A percentile compares a stretch with the other conserved stretches of the same genome.
These are phyloP conservation scores for Botrytis cinerea DNA, from an alignment of 2,329 filamentous ascomycete genomes.

Conservation along the genomic window DNA sequence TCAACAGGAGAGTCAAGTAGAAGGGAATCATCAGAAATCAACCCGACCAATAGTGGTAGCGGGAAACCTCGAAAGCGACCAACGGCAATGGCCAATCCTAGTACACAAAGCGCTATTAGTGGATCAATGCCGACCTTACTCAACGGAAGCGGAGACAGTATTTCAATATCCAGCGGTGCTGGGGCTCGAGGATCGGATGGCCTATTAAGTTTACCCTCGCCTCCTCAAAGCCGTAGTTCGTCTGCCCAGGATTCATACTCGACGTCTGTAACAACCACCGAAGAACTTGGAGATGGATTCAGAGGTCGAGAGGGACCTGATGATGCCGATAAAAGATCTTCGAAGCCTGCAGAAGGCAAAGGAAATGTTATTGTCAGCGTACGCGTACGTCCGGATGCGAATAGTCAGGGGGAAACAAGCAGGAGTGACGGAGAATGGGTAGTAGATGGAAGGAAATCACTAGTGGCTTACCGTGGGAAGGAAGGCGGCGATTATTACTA, in stretches of 20 bases:
- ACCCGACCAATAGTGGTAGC: conserved; percentile 26
- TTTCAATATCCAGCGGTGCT: conserved; percentile 64
- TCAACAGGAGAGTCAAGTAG: conserved; percentile 33
- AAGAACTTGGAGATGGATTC: conserved; percentile 67
- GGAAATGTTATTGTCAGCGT: conserved; percentile 97
- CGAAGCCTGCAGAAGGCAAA: conserved; percentile 68
- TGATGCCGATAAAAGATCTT: conserved; percentile 45
- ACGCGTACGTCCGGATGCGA: conserved; percentile 81
- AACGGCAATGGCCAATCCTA: conserved; percentile 41
- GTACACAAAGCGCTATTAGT: conserved; percentile 41
- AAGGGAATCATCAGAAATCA: conserved; percentile 36
- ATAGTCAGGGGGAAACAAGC: conserved; percentile 57
- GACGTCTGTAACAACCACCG: conserved; percentile 84
- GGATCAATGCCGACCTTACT: conserved; percentile 68
- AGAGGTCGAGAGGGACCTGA: conserved; percentile 38
- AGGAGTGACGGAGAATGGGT: conserved; percentile 83
- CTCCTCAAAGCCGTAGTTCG: conserved; percentile 85
- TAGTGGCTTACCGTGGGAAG: conserved; percentile 81
- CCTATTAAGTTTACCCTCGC: conserved; percentile 75
- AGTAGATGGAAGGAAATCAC: conserved; percentile 79
- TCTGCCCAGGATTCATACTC: conserved; percentile 92
- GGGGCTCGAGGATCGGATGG: conserved; percentile 71
- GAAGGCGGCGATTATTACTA: conserved; percentile 93
- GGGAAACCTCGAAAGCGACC: conserved; percentile 36
- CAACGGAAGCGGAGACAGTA: conserved; percentile 76